Conservation (phyloP, 1,139 yeast genomes). For the Kazachstania sp. region DNA sequence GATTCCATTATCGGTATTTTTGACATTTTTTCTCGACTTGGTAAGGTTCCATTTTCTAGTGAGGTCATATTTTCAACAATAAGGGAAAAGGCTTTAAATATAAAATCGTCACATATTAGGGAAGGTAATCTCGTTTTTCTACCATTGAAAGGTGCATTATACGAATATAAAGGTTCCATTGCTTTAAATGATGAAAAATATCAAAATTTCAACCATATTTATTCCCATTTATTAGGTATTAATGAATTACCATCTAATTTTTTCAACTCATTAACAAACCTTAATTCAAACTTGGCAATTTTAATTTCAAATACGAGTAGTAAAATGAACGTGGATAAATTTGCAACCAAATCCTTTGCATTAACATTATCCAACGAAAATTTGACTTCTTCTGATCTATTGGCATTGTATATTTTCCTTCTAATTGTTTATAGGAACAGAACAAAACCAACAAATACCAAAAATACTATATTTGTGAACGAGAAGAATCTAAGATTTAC, state of each 20-base stretch:
- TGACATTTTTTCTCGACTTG: conserved; percentile 45
- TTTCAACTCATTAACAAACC: conserved; percentile 15
- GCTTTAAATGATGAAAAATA: conserved; percentile 16
- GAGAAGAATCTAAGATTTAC: conserved; percentile 14
- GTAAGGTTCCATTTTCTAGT: conserved; percentile 44
- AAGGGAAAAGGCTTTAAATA: conserved; percentile 31
- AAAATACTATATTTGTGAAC: conserved; percentile 18
- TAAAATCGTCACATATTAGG: conserved; percentile 15
- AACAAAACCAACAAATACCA: conserved; percentile 10
- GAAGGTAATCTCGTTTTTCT: conserved; percentile 17
- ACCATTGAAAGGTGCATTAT: conserved; percentile 24
- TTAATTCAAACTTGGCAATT: conserved; percentile 18
- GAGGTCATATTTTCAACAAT: conserved; percentile 45
- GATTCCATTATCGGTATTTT: conserved; percentile 46
- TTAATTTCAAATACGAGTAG: conserved; percentile 23
- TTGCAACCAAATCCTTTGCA: conserved; percentile 15
- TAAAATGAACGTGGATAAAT: conserved; percentile 17
- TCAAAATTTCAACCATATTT: conserved; percentile 19
- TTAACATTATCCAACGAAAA: conserved; percentile 21
- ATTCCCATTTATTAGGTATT: conserved; percentile 23
- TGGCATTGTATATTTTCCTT: conserved; percentile 21
- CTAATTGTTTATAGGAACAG: conserved; percentile 16
- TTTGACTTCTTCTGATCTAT: conserved; percentile 23
- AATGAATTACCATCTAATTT: conserved; percentile 25
- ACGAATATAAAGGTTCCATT: conserved; percentile 15